Conservation (phyloP, 2,329 filamentous ascomycete genomes). For the Aspergillus novoparasiticus region DNA sequence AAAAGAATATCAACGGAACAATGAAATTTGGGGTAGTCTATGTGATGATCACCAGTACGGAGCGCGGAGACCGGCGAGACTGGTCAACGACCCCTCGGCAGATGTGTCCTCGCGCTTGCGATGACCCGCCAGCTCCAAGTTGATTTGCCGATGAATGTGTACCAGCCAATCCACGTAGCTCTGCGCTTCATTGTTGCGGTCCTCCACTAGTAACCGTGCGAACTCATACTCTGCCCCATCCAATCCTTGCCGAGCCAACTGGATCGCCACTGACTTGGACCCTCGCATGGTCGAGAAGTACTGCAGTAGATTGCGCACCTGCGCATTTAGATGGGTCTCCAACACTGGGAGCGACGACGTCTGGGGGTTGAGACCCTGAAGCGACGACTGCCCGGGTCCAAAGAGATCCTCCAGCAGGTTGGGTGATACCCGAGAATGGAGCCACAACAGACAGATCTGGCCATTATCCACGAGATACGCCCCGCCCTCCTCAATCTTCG, state of each 20-base stretch:
- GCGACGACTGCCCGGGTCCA: conserved; percentile 69
- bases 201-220: conserved; percentile 85
- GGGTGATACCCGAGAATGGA: conserved; percentile 88
- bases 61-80: conserved; percentile 48
- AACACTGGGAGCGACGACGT: conserved; percentile 78
- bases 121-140: conserved; percentile 70
- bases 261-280: conserved; percentile 84
- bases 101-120: conserved; percentile 50
- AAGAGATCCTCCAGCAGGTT: conserved; percentile 91
- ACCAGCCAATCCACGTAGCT: conserved; percentile 99
- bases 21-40: conserved; percentile 6
- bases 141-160: conserved; percentile 88
- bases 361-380: conserved; percentile 81
- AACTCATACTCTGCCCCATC: conserved; percentile 98
- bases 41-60: conserved; percentile 44
- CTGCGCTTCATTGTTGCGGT: conserved; percentile 95
- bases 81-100: conserved; percentile 46
- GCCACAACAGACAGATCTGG: conserved; percentile 87
- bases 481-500: conserved; percentile 85
- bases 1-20: background rate
- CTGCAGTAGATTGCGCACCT: conserved; percentile 90
- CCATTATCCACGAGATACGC: conserved; percentile 96
- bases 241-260: conserved; percentile 86
- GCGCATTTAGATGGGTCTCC: conserved; percentile 89
- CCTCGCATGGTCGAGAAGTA: conserved; percentile 80